Percentiles rank a stretch among this genome's conserved stretches.
These are phyloP conservation scores for Cylindrotheca fusiformis DNA, from an alignment of 108 stramenopile genomes.

Conservation along the genomic window DNA sequence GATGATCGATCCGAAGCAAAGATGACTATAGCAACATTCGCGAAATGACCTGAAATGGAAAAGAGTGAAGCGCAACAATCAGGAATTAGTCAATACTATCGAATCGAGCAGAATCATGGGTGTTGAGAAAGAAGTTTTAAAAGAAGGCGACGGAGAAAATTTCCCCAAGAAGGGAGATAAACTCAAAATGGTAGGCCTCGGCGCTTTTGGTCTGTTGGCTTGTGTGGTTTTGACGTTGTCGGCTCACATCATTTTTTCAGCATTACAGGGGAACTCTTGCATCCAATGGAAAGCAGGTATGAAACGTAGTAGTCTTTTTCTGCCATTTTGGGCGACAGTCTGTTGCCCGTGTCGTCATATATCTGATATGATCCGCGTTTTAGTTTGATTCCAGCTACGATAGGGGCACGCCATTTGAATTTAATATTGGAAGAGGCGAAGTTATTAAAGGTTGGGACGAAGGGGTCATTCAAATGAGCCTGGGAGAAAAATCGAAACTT, in stretches of 20 bases:
- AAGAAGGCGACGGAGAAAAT: slow-evolving; percentile 73
- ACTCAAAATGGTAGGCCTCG: slow-evolving; percentile 60
- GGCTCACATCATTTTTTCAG: neutral
- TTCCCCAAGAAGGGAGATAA: slow-evolving; percentile 68
- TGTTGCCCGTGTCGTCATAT: no score
- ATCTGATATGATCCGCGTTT: no score
- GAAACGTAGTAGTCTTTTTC: no score
- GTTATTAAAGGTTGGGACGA: slow-evolving; percentile 46
- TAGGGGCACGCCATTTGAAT: slow-evolving; percentile 72
- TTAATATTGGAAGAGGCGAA: slow-evolving; percentile 52
- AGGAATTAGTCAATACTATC: no score
- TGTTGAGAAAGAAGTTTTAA: slow-evolving; percentile 53
- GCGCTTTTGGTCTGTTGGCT: no score
- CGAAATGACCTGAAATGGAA: no score
- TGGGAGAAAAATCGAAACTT: slow-evolving; percentile 80
- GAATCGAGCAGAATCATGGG: no score
- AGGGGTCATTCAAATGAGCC: slow-evolving; percentile 49
- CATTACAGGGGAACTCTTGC: slow-evolving; percentile 61
- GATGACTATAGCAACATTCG: no score
- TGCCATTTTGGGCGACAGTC: no score
- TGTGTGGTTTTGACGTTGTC: no score
- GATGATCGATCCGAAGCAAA: no score
- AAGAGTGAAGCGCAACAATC: no score
- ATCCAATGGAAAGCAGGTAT: slow-evolving; percentile 71
- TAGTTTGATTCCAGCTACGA: slow-evolving; percentile 80